A percentile compares a stretch with the other conserved stretches of the same genome.
These are phyloP conservation scores for Metroxylon sagu DNA, from an alignment of 176 grass and related monocot species.

Conservation along the genomic window DNA sequence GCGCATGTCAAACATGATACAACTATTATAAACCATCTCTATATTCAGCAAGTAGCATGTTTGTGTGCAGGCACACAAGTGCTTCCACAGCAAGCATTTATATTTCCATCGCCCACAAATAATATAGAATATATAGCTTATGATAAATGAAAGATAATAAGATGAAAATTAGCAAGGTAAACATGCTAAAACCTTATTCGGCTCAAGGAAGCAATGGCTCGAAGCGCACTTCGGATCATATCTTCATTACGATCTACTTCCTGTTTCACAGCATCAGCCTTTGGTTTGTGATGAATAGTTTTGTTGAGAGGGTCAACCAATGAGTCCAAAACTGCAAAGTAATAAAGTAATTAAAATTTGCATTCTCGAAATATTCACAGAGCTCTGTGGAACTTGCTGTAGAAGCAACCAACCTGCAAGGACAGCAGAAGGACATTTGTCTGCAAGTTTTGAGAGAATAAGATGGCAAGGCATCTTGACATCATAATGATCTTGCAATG, in stretches of 20 bases:
- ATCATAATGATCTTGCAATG: conserved; percentile 80
- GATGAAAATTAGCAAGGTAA: too few species aligned
- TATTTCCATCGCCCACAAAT: too few species aligned
- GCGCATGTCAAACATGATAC: too few species aligned
- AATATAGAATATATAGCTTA: too few species aligned
- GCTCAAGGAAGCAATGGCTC: conserved; percentile 74
- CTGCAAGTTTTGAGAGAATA: conserved; percentile 96
- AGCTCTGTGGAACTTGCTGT: not conserved
- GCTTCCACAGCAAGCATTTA: too few species aligned
- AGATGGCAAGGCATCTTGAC: conserved; percentile 98
- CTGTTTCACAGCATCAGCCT: conserved; percentile 94
- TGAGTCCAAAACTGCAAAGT: conserved; percentile 71
- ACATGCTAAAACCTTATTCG: conserved; percentile 46
- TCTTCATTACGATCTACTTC: conserved; percentile 95
- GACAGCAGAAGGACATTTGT: conserved; percentile 96
- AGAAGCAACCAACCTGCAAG: conserved; percentile 56
- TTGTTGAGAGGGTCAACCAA: conserved; percentile 88
- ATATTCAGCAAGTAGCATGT: too few species aligned
- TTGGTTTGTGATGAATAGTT: conserved; percentile 82
- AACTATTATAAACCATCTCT: too few species aligned
- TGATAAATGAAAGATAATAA: too few species aligned
- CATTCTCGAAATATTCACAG: not conserved
- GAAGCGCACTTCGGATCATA: conserved; percentile 94
- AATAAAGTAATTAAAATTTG: conserved; percentile 6
- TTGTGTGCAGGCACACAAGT: too few species aligned